Evolutionary conservation across 164 flowering plant species (phyloP).

Genomic region (Buxus sempervirens): DNA sequence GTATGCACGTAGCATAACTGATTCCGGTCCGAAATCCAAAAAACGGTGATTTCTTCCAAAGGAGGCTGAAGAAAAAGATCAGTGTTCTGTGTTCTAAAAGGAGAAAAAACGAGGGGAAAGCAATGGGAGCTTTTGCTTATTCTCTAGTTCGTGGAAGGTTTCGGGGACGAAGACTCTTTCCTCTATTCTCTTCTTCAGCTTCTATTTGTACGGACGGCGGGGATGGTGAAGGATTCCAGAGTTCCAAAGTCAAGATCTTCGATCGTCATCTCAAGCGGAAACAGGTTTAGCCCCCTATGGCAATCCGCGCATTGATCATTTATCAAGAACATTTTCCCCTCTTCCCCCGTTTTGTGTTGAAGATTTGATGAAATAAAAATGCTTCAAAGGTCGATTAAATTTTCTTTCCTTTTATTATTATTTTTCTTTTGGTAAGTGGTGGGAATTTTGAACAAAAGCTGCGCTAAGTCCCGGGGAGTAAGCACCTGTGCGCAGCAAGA

Average conservation of each 20-base stretch:
- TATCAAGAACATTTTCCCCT: not conserved
- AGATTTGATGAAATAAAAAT: too few species aligned
- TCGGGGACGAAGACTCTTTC: not conserved
- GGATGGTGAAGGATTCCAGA: slow-evolving; percentile 1
- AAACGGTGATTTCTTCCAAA: too few species aligned
- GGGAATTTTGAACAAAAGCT: too few species aligned
- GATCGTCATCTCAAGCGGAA: slow-evolving; percentile 5
- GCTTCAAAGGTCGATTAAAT: too few species aligned
- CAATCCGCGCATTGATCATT: not conserved
- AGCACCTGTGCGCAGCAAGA: too few species aligned
- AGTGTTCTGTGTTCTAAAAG: not conserved
- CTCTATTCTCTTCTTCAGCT: not conserved
- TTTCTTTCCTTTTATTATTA: too few species aligned
- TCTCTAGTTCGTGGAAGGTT: not conserved
- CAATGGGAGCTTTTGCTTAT: not conserved
- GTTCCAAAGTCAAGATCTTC: slow-evolving; percentile 4
- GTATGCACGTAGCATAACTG: too few species aligned
- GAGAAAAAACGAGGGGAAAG: not conserved
- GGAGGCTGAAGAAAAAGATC: too few species aligned
- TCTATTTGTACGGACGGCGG: not conserved
- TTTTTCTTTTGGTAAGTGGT: too few species aligned
- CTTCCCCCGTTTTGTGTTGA: too few species aligned
- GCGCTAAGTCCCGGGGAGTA: too few species aligned
- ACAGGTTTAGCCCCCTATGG: not conserved
- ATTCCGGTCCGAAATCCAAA: too few species aligned